Evolutionary conservation across 768 basidiomycete genomes (phyloP), one percentile per base, ranked within the genome.

Genomic region (Rhizopogon roseolus): DNA sequence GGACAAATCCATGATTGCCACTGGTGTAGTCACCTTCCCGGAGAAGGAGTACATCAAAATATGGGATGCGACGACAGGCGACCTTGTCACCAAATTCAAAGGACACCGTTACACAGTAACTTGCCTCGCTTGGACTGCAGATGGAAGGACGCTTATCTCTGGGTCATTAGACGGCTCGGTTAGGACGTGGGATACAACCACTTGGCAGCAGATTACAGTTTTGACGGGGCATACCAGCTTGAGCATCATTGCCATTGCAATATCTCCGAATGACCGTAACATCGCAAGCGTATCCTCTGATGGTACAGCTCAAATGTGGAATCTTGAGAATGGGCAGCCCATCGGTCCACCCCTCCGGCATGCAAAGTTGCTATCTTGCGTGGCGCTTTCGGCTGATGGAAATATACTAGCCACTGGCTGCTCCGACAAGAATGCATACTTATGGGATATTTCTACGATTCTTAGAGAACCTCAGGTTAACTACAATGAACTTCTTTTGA

Each of bases 251-350:
- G 49, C 59, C 32, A 34, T 67, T 25, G 60, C 60, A 0, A 57
- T 63, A 49, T 59, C 64, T 11, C 61, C 55, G 10, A 57, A 57
- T 55, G 61, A 60, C 10, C 17, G n/a, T n/a, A 16, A 39, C 6
- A 44, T 62, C 29, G 57, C 53, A 8, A 61, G 56, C 41, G 52
- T 52, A 2, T 62, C 57, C 2, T 6, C 19, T 5, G 56, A 62
- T 42, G 46, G 43, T 13, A 41, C 48, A 17, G 38, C 52, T 11
- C 41, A 36, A 11, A 16, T 57, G 11, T 57, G 57, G 57, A 40
- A 57, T 37, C 11, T 50, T n/a, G 41, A 7, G n/a, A 57, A 38
- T 3, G 32, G 56, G 4, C 41, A 40, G 36, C 54, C 41, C n/a
- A 49, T 57, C 6, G 56, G 54, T 17, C 17, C 4, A 6, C 56